phyloP scores from a whole-genome alignment of 768 basidiomycete species.

The Tubosaeta sp. region DNA sequence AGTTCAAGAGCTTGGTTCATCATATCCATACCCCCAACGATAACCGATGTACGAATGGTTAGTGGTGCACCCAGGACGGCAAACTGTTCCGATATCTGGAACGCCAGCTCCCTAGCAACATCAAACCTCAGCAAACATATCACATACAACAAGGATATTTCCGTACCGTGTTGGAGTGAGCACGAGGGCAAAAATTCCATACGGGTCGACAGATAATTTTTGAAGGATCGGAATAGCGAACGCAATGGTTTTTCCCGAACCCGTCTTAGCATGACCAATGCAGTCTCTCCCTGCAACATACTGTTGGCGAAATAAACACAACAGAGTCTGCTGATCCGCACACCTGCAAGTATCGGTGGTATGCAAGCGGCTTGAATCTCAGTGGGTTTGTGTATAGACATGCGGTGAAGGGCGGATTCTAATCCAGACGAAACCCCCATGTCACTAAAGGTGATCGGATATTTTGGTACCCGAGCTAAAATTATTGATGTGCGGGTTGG shows the following conservation, averaged over 20 bases:
- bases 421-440: constrained; percentile 61
- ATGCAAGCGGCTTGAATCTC: constrained; percentile 90
- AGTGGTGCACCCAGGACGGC: constrained; percentile 80
- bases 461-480: constrained; percentile 5
- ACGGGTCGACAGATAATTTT: constrained; percentile 81
- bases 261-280: constrained; percentile 97
- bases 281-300: constrained; percentile 78
- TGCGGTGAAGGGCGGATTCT: constrained; percentile 59
- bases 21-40: constrained; percentile 99
- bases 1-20: constrained; percentile 90
- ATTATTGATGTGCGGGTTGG: constrained; percentile 6
- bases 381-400: constrained; percentile 86
- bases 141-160: neutral
- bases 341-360: constrained; percentile 77
- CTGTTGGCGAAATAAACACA: neutral
- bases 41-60: constrained; percentile 78
- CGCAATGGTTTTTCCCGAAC: constrained; percentile 96
- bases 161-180: constrained; percentile 90
- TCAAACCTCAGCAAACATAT: neutral
- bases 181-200: constrained; percentile 90
- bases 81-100: constrained; percentile 97
- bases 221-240: constrained; percentile 96
- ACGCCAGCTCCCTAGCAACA: constrained; percentile 78
- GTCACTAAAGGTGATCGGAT: constrained; percentile 41
- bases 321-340: constrained; percentile 2